Base-by-base conservation (phyloP, 139 green algal genomes). In the Zygnema circumcarinatum region DNA sequence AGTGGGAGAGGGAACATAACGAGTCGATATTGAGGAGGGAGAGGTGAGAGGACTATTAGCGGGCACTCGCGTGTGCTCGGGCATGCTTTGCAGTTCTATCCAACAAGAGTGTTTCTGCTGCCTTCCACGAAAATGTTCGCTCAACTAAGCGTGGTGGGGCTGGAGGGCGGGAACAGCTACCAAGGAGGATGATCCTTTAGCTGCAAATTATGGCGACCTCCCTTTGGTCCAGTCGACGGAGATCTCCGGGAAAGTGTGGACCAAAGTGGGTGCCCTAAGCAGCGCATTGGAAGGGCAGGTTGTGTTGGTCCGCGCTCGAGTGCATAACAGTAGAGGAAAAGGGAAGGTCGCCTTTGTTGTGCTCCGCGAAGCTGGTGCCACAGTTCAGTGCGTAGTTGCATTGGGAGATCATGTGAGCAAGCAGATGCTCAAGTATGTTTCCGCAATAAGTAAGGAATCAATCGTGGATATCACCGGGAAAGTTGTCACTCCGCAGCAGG, bases 361-460 rank as follows among this genome's bases (percentile, higher is more conserved):
- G 84, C 89, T 99, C 35, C 92, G 97, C 16, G 94, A 98, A 86
- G 83, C 92, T 0, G 95, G 92, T 29, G 92, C 91, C 32, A 98
- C 96, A 2, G 92, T 98, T 78, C 92, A 98, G 94, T 93, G 85
- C 1, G 89, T 96, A n/a, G 67, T 98, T 74, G 98, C 98, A 87
- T 94, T 94, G 56, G 67, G 81, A 79, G 86, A 80, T 1, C 95
- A 88, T 0, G 95, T 99, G 22, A 96, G 90, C 93, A 97, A 97
- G 84, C 91, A 92, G 76, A 99, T 99, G 97, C 95, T 99, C 38
- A 99, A 99, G 94, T 99, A 98, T 82, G 95, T 94, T 1, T 94
- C 91, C 3, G 92, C 92, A 87, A 91, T 99, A 41, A 89, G 94
- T 1, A 95, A 94, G n/a, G 97, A 99, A 93, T 97, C 94, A 20